These are phyloP conservation scores for Nicotiana tomentosiformis DNA, from an alignment of 257 asterid genomes.

Conservation along the genomic window DNA sequence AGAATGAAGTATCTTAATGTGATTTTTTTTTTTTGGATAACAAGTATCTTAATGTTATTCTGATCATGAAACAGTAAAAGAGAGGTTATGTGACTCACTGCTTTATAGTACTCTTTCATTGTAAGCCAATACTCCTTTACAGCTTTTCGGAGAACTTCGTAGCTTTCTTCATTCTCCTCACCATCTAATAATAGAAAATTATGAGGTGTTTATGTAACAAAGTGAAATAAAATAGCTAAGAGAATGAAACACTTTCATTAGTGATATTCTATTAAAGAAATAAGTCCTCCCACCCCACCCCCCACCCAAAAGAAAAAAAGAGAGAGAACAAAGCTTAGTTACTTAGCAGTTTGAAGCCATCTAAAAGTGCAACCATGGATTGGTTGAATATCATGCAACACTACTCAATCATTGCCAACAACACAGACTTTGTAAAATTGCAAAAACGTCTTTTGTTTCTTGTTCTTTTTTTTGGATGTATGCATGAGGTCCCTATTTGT, in stretches of 20 bases:
- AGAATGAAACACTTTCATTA: background rate
- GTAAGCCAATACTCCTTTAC: constrained; percentile 47
- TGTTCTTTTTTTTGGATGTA: too few species aligned
- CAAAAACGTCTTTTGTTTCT: too few species aligned
- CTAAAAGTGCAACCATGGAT: background rate
- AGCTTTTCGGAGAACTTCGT: constrained; percentile 55
- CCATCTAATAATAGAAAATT: constrained; percentile 25
- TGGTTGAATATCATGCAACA: background rate
- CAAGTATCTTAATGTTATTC: background rate
- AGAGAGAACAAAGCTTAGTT: background rate
- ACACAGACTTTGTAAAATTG: too few species aligned
- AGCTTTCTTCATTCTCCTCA: constrained; percentile 40
- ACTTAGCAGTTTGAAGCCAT: background rate
- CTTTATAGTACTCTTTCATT: constrained; percentile 67
- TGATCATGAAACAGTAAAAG: background rate
- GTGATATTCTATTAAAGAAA: background rate
- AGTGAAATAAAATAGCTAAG: background rate
- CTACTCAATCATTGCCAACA: background rate
- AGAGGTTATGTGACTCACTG: constrained; percentile 38
- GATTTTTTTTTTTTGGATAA: background rate
- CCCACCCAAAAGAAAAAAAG: background rate
- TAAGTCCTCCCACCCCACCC: background rate
- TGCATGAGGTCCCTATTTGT: too few species aligned
- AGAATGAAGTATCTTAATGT: background rate
- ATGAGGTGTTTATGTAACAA: constrained; percentile 10